phyloP scores from a whole-genome alignment of 139 green algal species.

The Chlamydomonas sp. region DNA sequence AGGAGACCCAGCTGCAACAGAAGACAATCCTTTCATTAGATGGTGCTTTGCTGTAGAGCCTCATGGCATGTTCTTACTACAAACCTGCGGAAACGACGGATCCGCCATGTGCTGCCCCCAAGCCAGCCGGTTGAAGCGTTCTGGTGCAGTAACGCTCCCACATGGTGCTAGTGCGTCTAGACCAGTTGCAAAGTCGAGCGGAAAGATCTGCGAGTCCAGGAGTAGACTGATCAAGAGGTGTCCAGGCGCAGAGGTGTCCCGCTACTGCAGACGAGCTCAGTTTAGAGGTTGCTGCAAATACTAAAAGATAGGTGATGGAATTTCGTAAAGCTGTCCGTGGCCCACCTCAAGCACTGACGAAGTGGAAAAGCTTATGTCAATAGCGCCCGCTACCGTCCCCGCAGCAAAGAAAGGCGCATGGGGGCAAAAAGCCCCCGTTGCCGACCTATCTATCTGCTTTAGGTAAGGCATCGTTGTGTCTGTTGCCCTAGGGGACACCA shows the following conservation, averaged over 20 bases:
- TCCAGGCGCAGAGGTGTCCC: neutral
- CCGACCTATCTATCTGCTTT: conserved; percentile 76
- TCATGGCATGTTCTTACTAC: neutral
- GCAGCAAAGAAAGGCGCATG: conserved; percentile 72
- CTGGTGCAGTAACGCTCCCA: conserved; percentile 72
- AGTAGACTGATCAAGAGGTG: neutral
- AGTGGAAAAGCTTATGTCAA: conserved; percentile 91
- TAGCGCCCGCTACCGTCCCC: conserved; percentile 90
- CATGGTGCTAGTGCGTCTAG: conserved; percentile 61
- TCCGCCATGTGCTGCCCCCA: conserved; percentile 74
- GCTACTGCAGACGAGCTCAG: neutral
- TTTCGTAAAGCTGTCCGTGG: neutral
- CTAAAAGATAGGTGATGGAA: too few relatives aligned
- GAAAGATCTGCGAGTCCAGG: conserved; percentile 73
- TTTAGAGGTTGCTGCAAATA: neutral
- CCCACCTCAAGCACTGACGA: conserved; percentile 79
- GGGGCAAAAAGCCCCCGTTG: conserved; percentile 84
- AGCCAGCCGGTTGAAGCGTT: conserved; percentile 89
- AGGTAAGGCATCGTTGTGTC: conserved; percentile 66
- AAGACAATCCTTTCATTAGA: neutral
- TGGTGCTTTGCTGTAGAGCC: neutral
- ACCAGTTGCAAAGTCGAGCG: conserved; percentile 70
- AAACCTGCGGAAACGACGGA: conserved; percentile 35
- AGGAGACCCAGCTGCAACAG: conserved; percentile 85
- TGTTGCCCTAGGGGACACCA: neutral